These are phyloP conservation scores for Wallemia mellicola DNA, from an alignment of 1,284 basidiomycete species.

Conservation along the genomic window DNA sequence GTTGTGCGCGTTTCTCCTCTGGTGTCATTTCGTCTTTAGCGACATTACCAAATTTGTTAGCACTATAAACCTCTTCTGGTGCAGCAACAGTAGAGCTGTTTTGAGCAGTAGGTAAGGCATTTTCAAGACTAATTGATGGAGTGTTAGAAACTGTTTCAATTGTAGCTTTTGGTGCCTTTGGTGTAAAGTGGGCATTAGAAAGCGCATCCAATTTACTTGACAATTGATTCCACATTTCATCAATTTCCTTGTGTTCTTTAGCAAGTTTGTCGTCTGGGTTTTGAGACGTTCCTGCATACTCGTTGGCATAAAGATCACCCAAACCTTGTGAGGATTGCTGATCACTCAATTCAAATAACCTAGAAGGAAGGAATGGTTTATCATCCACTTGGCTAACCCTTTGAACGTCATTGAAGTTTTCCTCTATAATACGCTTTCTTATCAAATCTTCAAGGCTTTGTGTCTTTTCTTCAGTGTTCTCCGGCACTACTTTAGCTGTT, in stretches of 20 bases:
- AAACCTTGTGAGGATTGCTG: constrained; percentile 60
- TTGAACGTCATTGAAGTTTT: constrained; percentile 67
- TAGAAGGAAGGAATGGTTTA: constrained; percentile 66
- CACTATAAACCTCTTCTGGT: constrained; percentile 60
- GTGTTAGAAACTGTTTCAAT: constrained; percentile 67
- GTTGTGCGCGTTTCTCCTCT: constrained; percentile 41
- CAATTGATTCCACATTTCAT: constrained; percentile 51
- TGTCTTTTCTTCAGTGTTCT: constrained; percentile 68
- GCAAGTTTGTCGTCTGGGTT: constrained; percentile 47
- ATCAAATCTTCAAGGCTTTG: constrained; percentile 64
- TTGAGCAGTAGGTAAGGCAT: constrained; percentile 55
- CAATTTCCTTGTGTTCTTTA: constrained; percentile 67
- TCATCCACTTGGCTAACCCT: constrained; percentile 46
- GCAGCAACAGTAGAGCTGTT: constrained; percentile 55
- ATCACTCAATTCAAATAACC: constrained; percentile 67
- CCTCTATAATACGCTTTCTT: constrained; percentile 42
- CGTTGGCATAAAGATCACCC: constrained; percentile 86
- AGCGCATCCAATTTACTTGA: constrained; percentile 74
- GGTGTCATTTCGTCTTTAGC: constrained; percentile 57
- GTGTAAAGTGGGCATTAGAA: constrained; percentile 80
- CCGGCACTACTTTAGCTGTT: constrained; percentile 53
- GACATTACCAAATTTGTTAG: constrained; percentile 24
- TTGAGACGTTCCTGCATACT: constrained; percentile 38
- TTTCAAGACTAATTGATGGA: constrained; percentile 60
- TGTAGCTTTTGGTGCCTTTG: constrained; percentile 72